Base-by-base conservation (phyloP, 108 stramenopile genomes). In the Cyclotella kingstonii region DNA sequence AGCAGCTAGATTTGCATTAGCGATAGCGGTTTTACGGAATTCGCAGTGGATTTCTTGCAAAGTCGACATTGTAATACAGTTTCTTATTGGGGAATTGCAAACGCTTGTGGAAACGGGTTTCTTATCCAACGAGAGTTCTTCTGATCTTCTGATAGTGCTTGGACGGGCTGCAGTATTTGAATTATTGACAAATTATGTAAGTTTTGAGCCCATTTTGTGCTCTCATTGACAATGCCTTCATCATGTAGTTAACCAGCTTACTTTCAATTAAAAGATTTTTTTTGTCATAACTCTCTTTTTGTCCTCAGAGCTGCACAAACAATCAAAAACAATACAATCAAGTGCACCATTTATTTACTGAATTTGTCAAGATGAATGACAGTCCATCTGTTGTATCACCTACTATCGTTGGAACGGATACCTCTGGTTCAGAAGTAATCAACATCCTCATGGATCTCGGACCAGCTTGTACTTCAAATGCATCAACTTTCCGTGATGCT, bases 401-500 rank as follows among this genome's bases (percentile, higher is more conserved):
- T 36, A 9, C 48, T 38, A 21, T 38, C 68, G 11, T 39, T 31
- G 34, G 29, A 8, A 17, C 35, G 52, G 31, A 40, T 29, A 81
- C 74, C 52, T 73, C 76, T 9, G 72, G 77, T 21, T 45, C 63
- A 15, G 78, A 77, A 38, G 68, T 91, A 23, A 58, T 91, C 30
- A 82, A 86, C 40, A 73, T 95, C 41, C 76, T 97, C 31, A 54
- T 77, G 12, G 97, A 96, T 34, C 66, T 95, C 14, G 95, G 95
- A 18, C 93, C 90, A 29, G 76, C 90, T 11, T 90, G 87, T 63
- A 94, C 95, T 12, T 77, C 78, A 26, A 68, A 58, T 52, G 68
- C 73, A 27, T 57, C 61, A 9, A 77, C 83, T 17, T 76, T 97
- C 35, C 87, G 94, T 8, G 91, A 92, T 23, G 83, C 91, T 1